Evolutionary conservation across 208 protist species (phyloP).

Genomic region (Acanthamoeba triangularis): DNA sequence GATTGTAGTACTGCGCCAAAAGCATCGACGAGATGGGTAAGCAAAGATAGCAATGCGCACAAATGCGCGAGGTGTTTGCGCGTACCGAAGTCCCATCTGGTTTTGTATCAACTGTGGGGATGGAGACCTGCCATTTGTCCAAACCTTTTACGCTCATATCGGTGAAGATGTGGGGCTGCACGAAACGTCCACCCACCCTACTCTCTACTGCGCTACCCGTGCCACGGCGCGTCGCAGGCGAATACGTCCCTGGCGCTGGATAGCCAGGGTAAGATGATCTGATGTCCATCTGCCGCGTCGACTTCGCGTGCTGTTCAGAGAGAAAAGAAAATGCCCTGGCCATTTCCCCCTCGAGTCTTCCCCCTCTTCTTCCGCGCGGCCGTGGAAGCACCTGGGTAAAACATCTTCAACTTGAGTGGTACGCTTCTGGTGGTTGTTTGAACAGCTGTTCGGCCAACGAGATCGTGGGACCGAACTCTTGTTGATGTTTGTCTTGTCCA

Average conservation of each 20-base stretch:
- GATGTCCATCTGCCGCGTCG: background rate
- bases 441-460: no score
- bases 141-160: conserved; percentile 4
- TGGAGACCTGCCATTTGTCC: background rate
- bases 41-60: background rate
- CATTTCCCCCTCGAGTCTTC: no score
- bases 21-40: background rate
- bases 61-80: background rate
- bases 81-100: background rate
- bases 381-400: no score
- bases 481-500: no score
- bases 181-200: background rate
- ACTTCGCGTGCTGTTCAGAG: background rate
- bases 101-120: background rate
- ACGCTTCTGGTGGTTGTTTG: no score
- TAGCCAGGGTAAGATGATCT: background rate
- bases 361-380: no score
- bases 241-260: background rate
- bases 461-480: no score
- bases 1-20: background rate
- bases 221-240: no score
- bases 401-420: no score
- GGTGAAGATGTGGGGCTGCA: background rate
- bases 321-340: no score
- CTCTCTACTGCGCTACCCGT: background rate